Percentiles rank a stretch among this genome's conserved stretches.
Evolutionary conservation across 768 basidiomycete genomes (phyloP).

Genomic region (Tricholoma sp.): DNA sequence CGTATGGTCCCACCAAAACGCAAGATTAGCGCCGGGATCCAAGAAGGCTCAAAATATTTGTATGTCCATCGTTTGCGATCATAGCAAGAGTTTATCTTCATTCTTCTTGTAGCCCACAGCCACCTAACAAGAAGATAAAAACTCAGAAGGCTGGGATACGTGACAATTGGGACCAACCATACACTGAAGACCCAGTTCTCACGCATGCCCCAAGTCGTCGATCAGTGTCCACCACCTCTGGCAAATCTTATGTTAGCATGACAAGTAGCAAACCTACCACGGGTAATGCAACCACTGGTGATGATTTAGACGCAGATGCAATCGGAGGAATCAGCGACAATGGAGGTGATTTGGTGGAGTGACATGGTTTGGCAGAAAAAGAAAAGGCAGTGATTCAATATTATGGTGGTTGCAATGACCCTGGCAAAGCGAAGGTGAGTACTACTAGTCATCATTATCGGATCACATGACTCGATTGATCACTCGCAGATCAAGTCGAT

Average conservation of each 20-base stretch:
- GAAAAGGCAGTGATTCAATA: background rate
- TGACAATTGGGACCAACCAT: background rate
- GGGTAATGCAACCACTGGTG: background rate
- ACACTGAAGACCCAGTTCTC: background rate
- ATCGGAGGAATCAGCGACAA: background rate
- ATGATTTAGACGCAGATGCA: background rate
- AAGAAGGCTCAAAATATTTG: background rate
- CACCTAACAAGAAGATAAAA: background rate
- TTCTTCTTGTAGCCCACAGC: too few species aligned
- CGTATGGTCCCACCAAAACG: background rate
- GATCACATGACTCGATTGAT: too few species aligned
- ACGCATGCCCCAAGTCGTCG: background rate
- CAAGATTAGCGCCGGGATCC: too few species aligned
- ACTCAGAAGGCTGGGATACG: background rate
- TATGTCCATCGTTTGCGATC: too few species aligned
- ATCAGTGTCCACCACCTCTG: background rate
- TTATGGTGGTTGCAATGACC: background rate
- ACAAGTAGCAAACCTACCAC: background rate
- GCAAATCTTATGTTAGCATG: background rate
- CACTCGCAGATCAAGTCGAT: background rate
- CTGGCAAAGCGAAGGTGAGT: background rate
- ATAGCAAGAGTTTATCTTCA: too few species aligned
- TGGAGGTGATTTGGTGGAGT: background rate
- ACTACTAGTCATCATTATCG: background rate
- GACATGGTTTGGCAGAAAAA: background rate